Evolutionary conservation across 2,329 filamentous ascomycete genomes (phyloP), one percentile per base, ranked within the genome.

Genomic region (Zymoseptoria crescenta): DNA sequence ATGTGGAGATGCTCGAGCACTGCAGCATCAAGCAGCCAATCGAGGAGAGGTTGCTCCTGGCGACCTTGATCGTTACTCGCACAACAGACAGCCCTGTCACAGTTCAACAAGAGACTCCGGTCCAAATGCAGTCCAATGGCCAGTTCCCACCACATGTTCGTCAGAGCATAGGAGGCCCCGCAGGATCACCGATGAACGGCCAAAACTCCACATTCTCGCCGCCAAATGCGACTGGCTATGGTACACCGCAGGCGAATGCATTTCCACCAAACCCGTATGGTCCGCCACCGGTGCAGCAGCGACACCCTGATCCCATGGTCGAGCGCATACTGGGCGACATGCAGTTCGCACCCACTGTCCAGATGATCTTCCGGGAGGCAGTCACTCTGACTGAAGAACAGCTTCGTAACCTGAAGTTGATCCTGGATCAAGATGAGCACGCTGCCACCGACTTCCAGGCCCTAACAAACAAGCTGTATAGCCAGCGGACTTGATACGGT

Each of bases 1-100:
- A 96, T 68, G 85, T 96, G 73, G 83, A 91, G 61, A 88, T 96
- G 69, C 81, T 97, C n/a, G 87, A 90, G 63, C 88, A 93, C 67
- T 92, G 92, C 72, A 83, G 84, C 29, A 83, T 96, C 30, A 89
- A 92, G 51, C 81, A 83, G 59, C 82, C 83, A 1, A 82, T 88
- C 16, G 79, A 85, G 0, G 87, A 95, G 65, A 85, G 89, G 1
- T 84, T 94, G 76, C 78, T 99, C 41, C 79, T 97, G 8, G 84
- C 92, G 21, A 88, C 93, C 1, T 88, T 97, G 63, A 90, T 96
- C 3, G 89, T 95, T 63, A 84, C 88, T 41, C 86, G 87, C 54
- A 82, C 84, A 52, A 74, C 74, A 0, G 71, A 69, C 16, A 62
- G 49, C 49, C 60, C 61, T 24, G 27, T 55, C 13, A 55, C 48